phyloP scores from a whole-genome alignment of 1,139 yeast genomes.

The Candida sanyaensis region DNA sequence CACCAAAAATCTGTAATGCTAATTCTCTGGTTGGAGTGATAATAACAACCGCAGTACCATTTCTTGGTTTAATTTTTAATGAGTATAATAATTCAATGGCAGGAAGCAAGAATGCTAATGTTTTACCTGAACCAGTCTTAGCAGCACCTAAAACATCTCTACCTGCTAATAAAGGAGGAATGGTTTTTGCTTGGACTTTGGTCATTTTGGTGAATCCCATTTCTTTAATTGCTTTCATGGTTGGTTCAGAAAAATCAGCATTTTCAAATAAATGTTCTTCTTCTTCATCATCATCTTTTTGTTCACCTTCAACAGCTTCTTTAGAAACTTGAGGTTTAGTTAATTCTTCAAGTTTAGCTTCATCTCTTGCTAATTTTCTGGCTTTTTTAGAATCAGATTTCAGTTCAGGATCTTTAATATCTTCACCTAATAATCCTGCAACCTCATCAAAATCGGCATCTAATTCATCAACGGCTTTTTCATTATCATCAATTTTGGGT shows the following conservation, averaged over 20 bases:
- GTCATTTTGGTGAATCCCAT: conserved; percentile 95
- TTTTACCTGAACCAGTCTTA: conserved; percentile 97
- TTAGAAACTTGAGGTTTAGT: conserved; percentile 19
- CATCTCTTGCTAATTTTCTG: conserved; percentile 18
- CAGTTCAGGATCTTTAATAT: conserved; percentile 42
- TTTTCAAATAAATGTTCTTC: conserved; percentile 50
- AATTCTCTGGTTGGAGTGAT: conserved; percentile 86
- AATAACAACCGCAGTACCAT: conserved; percentile 87
- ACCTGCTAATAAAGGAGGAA: conserved; percentile 94
- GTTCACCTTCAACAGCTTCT: conserved; percentile 26
- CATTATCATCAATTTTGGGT: conserved; percentile 36
- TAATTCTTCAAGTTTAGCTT: conserved; percentile 19
- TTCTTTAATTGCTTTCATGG: conserved; percentile 71
- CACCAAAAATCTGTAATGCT: conserved; percentile 96
- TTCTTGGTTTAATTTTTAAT: conserved; percentile 57
- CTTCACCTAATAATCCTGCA: conserved; percentile 51
- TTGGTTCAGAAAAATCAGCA: conserved; percentile 72
- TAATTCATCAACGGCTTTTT: conserved; percentile 47
- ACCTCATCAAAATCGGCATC: conserved; percentile 59
- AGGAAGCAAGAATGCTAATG: conserved; percentile 91
- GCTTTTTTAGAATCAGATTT: conserved; percentile 20
- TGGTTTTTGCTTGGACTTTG: conserved; percentile 88
- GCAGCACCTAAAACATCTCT: conserved; percentile 97
- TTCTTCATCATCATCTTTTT: conserved; percentile 35
- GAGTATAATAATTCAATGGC: conserved; percentile 91